phyloP scores from a whole-genome alignment of 2,329 filamentous ascomycete species.

The Calonectria crousiana region DNA sequence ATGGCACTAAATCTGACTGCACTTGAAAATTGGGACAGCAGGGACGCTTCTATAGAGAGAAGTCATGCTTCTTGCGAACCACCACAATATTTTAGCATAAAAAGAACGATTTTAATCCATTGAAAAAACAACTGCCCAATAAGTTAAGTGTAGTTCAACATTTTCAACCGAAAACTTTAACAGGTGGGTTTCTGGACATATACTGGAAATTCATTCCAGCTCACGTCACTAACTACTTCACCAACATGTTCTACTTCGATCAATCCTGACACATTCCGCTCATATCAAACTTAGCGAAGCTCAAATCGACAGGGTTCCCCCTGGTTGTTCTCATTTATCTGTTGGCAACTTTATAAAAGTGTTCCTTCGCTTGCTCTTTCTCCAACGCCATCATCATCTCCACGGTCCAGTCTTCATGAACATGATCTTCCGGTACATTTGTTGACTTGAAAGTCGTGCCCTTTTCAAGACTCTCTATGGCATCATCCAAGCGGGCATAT shows the following conservation, averaged over 20 bases:
- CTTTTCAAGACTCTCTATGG: background rate
- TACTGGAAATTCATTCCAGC: no score
- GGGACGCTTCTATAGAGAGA: background rate
- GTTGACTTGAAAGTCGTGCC: background rate
- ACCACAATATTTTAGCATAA: no score
- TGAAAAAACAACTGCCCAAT: no score
- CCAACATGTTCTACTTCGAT: background rate
- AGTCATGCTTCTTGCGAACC: background rate
- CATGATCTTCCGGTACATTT: background rate
- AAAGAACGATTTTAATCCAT: no score
- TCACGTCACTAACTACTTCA: background rate
- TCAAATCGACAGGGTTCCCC: no score
- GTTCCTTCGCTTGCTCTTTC: background rate
- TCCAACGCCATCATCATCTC: constrained; percentile 12
- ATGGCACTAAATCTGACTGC: background rate
- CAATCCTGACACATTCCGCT: no score
- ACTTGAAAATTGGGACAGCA: background rate
- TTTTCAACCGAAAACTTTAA: no score
- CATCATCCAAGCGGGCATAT: background rate
- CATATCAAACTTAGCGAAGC: background rate
- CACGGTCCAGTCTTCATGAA: constrained; percentile 10
- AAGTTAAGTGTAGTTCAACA: no score
- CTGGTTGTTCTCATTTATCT: constrained; percentile 8
- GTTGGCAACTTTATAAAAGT: background rate
- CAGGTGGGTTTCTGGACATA: no score